Evolutionary conservation across 345 rosid species (phyloP).

Genomic region (Euphorbia pulcherrima): DNA sequence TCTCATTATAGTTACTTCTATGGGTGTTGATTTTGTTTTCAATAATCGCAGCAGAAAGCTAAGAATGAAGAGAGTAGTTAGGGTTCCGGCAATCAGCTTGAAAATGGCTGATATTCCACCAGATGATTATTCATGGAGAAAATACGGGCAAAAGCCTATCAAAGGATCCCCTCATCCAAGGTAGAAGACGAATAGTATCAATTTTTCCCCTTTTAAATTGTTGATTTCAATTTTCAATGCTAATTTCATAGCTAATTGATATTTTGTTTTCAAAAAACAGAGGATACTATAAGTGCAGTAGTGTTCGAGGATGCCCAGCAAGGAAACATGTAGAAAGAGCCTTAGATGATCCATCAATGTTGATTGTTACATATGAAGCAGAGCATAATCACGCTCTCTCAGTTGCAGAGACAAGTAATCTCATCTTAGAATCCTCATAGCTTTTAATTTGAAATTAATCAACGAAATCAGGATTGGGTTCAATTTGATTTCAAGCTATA

Average conservation of each 20-base stretch:
- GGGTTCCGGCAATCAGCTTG: constrained; percentile 33
- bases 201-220: not conserved
- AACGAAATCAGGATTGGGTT: not conserved
- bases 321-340: constrained; percentile 31
- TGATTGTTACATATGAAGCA: constrained; percentile 29
- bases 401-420: constrained; percentile 55
- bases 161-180: constrained; percentile 35
- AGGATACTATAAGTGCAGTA: constrained; percentile 33
- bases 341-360: constrained; percentile 25
- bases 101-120: constrained; percentile 33
- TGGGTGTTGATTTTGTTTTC: constrained; percentile 3
- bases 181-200: not conserved
- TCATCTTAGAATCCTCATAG: constrained; percentile 82
- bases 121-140: constrained; percentile 33
- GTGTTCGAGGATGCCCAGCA: constrained; percentile 29
- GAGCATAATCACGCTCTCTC: constrained; percentile 39
- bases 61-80: constrained; percentile 26
- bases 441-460: not conserved
- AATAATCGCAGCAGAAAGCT: constrained; percentile 16
- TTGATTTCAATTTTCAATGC: no score
- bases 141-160: constrained; percentile 30
- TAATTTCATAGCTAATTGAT: no score
- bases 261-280: constrained; percentile 3
- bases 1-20: not conserved
- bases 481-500: constrained; percentile 12